Percentiles rank a stretch among this genome's conserved stretches.
phyloP scores from a whole-genome alignment of 352 stramenopile genomes.

The Phytophthora sp. region DNA sequence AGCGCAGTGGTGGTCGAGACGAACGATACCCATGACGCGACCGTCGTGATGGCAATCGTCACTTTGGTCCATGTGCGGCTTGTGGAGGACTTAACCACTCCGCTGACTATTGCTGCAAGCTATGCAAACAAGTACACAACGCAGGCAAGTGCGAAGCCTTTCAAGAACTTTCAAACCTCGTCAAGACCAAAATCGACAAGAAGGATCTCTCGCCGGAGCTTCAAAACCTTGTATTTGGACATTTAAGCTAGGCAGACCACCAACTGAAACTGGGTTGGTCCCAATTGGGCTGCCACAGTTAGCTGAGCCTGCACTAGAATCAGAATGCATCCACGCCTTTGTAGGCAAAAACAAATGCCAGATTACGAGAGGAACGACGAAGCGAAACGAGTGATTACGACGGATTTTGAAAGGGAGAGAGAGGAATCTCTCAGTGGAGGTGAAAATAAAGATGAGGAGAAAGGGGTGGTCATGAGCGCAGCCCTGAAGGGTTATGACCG shows the following conservation, averaged over 20 bases:
- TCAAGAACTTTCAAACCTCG: background rate
- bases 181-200: background rate
- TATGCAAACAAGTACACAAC: background rate
- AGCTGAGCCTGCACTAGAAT: background rate
- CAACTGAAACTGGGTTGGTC: constrained; percentile 17
- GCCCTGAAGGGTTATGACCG: too few relatives aligned
- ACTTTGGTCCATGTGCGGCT: constrained; percentile 7
- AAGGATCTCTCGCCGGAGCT: background rate
- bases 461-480: too few relatives aligned
- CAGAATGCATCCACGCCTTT: too few relatives aligned
- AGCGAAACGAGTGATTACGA: background rate
- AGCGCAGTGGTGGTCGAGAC: too few relatives aligned
- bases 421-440: too few relatives aligned
- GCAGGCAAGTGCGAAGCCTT: constrained; percentile 2
- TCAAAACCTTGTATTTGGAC: background rate
- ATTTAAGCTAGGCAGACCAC: constrained; percentile 12
- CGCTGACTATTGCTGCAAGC: background rate
- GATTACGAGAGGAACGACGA: too few relatives aligned
- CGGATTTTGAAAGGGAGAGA: background rate
- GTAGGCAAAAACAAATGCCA: too few relatives aligned
- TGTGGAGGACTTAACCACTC: background rate
- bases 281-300: background rate
- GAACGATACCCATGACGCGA: background rate
- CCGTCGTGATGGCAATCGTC: background rate
- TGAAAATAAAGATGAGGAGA: too few relatives aligned